phyloP scores from a whole-genome alignment of 768 basidiomycete species.

The Kwoniella botswanensis region DNA sequence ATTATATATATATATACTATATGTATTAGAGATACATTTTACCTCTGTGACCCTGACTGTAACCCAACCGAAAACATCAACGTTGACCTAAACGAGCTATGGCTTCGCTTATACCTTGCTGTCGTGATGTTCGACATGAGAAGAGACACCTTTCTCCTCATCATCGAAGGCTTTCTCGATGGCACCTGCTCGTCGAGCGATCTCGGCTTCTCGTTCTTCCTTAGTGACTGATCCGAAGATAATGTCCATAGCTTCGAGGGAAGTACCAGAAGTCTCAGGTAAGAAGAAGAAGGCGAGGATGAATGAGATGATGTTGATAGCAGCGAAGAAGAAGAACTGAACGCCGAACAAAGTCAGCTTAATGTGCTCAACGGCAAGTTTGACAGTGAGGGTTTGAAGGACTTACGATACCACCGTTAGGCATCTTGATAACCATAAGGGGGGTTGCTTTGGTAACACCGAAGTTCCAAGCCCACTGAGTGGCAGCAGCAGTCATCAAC shows the following conservation, averaged over 20 bases:
- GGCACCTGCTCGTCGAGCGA: conserved; percentile 23
- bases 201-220: conserved; percentile 48
- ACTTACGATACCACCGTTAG: conserved; percentile 42
- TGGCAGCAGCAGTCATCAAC: conserved; percentile 72
- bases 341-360: not conserved
- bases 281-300: conserved; percentile 32
- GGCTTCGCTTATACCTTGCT: not conserved
- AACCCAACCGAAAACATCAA: not conserved
- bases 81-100: not conserved
- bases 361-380: not conserved
- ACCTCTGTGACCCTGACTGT: not conserved
- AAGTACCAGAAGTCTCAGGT: conserved; percentile 40
- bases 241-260: conserved; percentile 47
- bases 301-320: conserved; percentile 42
- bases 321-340: conserved; percentile 52
- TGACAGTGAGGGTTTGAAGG: not conserved
- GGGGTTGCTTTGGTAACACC: conserved; percentile 45
- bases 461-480: conserved; percentile 65
- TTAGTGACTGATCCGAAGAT: conserved; percentile 49
- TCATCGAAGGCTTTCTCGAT: conserved; percentile 31
- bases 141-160: conserved; percentile 21
- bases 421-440: conserved; percentile 45
- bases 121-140: conserved; percentile 16
- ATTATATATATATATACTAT: not conserved
- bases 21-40: not conserved